These are phyloP conservation scores for Fusarium sp. DNA, from an alignment of 2,329 filamentous ascomycete species.

Conservation along the genomic window DNA sequence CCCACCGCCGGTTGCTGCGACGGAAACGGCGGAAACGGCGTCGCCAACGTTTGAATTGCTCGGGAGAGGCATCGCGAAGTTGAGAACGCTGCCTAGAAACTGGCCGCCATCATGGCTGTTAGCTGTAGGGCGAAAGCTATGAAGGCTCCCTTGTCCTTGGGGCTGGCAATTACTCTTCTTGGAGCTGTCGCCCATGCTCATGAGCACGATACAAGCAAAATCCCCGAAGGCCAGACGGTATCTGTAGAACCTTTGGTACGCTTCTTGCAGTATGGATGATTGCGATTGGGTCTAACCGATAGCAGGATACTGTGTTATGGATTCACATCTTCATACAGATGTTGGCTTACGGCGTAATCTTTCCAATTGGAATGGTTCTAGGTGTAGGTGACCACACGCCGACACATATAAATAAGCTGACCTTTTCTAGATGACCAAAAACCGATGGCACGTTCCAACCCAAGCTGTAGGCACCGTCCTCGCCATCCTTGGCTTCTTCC, in stretches of 20 bases:
- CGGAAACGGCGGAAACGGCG: slow-evolving; percentile 3
- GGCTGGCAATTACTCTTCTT: slow-evolving; percentile 41
- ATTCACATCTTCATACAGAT: slow-evolving; percentile 90
- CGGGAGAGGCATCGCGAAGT: neutral
- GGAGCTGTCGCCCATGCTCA: slow-evolving; percentile 49
- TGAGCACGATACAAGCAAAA: slow-evolving; percentile 59
- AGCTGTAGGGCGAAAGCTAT: slow-evolving; percentile 22
- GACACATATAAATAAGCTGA: slow-evolving; percentile 4
- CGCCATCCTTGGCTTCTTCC: slow-evolving; percentile 83
- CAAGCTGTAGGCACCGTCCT: slow-evolving; percentile 78
- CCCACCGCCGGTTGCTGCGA: slow-evolving; percentile 15
- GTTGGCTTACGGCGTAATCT: slow-evolving; percentile 87
- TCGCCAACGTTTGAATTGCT: neutral
- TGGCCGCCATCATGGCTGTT: slow-evolving; percentile 35
- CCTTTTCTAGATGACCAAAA: slow-evolving; percentile 75
- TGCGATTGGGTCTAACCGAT: slow-evolving; percentile 45
- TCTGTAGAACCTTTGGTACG: slow-evolving; percentile 77
- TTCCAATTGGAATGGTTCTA: slow-evolving; percentile 93
- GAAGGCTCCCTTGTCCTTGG: slow-evolving; percentile 24
- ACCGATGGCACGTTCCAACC: slow-evolving; percentile 90
- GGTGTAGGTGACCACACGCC: slow-evolving; percentile 66
- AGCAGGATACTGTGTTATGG: slow-evolving; percentile 84
- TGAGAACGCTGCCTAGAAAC: slow-evolving; percentile 7
- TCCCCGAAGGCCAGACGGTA: slow-evolving; percentile 72
- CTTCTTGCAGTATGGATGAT: slow-evolving; percentile 9